A percentile compares a stretch with the other conserved stretches of the same genome.
Evolutionary conservation across 78 protist genomes (phyloP).

Genomic region (Kipferlia bialata): DNA sequence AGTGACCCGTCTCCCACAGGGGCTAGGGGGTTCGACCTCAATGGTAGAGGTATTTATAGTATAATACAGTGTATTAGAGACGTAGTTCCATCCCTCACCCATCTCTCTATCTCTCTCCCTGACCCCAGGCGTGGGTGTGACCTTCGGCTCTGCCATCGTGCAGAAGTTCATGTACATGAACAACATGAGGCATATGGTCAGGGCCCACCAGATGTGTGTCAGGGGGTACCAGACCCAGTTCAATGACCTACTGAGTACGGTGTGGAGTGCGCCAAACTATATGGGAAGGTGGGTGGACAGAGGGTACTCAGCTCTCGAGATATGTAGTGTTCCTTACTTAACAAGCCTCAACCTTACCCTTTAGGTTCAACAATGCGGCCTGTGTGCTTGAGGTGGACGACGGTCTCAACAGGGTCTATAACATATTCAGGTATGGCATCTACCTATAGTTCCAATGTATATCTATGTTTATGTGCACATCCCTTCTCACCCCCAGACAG

Average conservation of each 20-base stretch:
- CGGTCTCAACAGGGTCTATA: constrained; percentile 3
- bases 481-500: too few species aligned
- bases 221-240: constrained; percentile 20
- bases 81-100: too few species aligned
- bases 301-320: too few species aligned
- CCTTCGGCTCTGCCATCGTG: neutral
- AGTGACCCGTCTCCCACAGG: neutral
- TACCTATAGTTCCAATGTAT: too few species aligned
- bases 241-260: constrained; percentile 15
- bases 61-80: too few species aligned
- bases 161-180: neutral
- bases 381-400: constrained; percentile 16
- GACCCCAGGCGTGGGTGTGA: constrained; percentile 1
- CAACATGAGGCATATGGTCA: constrained; percentile 1
- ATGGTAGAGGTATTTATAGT: too few species aligned
- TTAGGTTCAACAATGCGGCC: constrained; percentile 40
- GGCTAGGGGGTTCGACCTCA: neutral
- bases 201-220: constrained; percentile 8
- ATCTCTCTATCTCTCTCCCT: too few species aligned
- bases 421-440: too few species aligned
- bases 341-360: too few species aligned
- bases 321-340: too few species aligned
- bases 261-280: constrained; percentile 16
- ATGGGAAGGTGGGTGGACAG: too few species aligned
- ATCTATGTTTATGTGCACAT: too few species aligned